Percentiles rank a stretch among this genome's conserved stretches.
These are phyloP conservation scores for Collybia sordida DNA, from an alignment of 768 basidiomycete genomes.

Conservation along the genomic window DNA sequence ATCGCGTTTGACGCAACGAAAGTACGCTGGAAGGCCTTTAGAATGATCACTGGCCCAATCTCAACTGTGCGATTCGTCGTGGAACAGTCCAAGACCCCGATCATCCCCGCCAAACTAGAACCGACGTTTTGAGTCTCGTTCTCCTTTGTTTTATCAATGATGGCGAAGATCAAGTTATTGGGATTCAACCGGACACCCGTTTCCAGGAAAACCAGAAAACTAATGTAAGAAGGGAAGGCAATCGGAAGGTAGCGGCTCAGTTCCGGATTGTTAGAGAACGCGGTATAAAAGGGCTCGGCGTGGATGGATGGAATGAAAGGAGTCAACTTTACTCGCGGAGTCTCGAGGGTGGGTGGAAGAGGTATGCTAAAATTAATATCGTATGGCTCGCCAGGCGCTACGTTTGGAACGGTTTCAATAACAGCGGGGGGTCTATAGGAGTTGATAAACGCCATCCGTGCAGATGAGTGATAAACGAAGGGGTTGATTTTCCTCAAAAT, in stretches of 20 bases:
- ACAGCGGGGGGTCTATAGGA: no score
- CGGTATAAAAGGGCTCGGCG: slow-evolving; percentile 22
- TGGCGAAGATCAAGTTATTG: slow-evolving; percentile 34
- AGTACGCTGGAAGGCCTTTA: slow-evolving; percentile 45
- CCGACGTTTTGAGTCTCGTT: slow-evolving; percentile 15
- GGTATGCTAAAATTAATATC: slow-evolving; percentile 42
- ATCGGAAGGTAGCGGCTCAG: slow-evolving; percentile 42
- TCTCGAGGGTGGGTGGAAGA: slow-evolving; percentile 36
- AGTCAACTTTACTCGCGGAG: slow-evolving; percentile 37
- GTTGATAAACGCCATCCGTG: no score
- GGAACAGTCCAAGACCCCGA: slow-evolving; percentile 40
- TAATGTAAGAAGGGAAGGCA: slow-evolving; percentile 24
- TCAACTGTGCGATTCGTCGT: slow-evolving; percentile 36
- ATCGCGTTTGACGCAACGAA: slow-evolving; percentile 50
- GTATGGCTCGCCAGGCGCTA: background rate
- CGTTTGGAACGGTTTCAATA: no score
- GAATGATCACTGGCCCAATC: slow-evolving; percentile 47
- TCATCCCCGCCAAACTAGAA: slow-evolving; percentile 44
- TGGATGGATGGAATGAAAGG: slow-evolving; percentile 41
- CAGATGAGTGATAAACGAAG: no score
- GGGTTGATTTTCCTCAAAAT: no score
- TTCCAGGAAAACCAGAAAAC: slow-evolving; percentile 29
- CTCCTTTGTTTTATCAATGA: slow-evolving; percentile 46
- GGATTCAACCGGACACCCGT: slow-evolving; percentile 23
- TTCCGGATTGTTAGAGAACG: slow-evolving; percentile 22